Evolutionary conservation across 2,329 filamentous ascomycete genomes (phyloP).

Genomic region (Ceratocystis smalleyi): DNA sequence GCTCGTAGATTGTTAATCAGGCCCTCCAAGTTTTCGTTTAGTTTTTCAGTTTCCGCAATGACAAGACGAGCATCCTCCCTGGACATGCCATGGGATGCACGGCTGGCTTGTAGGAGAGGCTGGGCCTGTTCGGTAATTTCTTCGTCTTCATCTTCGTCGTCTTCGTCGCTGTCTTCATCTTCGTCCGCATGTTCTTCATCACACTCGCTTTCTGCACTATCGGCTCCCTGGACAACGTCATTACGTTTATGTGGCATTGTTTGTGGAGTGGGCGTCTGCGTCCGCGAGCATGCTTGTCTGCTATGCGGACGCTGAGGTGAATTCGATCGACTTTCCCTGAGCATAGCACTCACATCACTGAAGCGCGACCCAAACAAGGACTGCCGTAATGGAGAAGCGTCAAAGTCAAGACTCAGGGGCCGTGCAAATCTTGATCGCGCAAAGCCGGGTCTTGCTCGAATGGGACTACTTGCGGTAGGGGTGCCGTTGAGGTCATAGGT

Average conservation of each 20-base stretch:
- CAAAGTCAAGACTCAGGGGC: constrained; percentile 15
- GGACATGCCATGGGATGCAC: constrained; percentile 14
- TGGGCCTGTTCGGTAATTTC: background rate
- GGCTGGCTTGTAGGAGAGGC: background rate
- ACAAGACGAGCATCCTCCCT: constrained; percentile 20
- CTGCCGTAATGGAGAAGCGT: constrained; percentile 7
- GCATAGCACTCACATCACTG: constrained; percentile 12
- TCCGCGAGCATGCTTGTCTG: background rate
- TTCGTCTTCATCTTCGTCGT: background rate
- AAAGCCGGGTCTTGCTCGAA: constrained; percentile 7
- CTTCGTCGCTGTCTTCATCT: constrained; percentile 4
- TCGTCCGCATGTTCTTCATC: background rate
- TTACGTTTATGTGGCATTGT: background rate
- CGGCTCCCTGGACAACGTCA: background rate
- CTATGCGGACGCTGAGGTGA: constrained; percentile 3
- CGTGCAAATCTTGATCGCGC: constrained; percentile 9
- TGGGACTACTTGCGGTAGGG: background rate
- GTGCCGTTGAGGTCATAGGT: background rate
- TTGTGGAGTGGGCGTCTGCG: constrained; percentile 8
- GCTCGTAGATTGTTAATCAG: constrained; percentile 37
- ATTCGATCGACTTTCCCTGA: constrained; percentile 8
- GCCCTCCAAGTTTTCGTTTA: constrained; percentile 35
- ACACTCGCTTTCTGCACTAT: constrained; percentile 1
- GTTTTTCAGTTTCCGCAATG: constrained; percentile 24
- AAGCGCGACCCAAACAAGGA: constrained; percentile 13